phyloP scores from a whole-genome alignment of 2,329 filamentous ascomycete species.

The Fusarium concolor region DNA sequence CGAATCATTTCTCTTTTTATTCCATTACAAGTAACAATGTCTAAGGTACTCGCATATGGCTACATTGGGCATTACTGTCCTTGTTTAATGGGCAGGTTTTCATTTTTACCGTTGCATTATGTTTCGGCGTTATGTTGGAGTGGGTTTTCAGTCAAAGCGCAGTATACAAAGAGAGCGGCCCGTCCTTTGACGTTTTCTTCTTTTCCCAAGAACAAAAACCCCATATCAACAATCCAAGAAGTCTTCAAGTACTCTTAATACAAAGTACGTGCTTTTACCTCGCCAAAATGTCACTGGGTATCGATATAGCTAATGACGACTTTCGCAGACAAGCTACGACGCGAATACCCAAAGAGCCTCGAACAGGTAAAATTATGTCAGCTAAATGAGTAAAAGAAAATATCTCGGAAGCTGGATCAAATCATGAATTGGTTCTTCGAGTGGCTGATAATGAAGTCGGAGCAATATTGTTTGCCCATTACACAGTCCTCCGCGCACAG shows the following conservation, averaged over 20 bases:
- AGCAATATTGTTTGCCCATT: conserved; percentile 20
- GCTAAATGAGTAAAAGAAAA: not conserved
- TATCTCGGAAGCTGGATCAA: too few relatives aligned
- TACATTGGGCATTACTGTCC: not conserved
- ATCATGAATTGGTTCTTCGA: not conserved
- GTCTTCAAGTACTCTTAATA: not conserved
- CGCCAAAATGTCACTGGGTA: not conserved
- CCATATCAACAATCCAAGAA: not conserved
- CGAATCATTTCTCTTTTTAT: not conserved
- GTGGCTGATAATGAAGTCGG: conserved; percentile 12
- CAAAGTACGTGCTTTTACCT: not conserved
- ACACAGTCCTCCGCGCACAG: conserved; percentile 34
- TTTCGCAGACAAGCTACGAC: not conserved
- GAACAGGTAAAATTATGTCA: not conserved
- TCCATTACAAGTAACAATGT: too few relatives aligned
- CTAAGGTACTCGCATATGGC: not conserved
- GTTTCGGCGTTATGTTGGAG: conserved; percentile 38
- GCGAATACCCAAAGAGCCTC: not conserved
- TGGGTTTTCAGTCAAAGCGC: not conserved
- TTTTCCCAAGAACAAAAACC: not conserved
- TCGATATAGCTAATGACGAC: not conserved
- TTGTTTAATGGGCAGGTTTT: not conserved
- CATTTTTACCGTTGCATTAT: conserved; percentile 29
- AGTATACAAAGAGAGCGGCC: conserved; percentile 24
- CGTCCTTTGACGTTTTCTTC: not conserved